phyloP scores from a whole-genome alignment of 2,329 filamentous ascomycete species.

The Colletotrichum horii region DNA sequence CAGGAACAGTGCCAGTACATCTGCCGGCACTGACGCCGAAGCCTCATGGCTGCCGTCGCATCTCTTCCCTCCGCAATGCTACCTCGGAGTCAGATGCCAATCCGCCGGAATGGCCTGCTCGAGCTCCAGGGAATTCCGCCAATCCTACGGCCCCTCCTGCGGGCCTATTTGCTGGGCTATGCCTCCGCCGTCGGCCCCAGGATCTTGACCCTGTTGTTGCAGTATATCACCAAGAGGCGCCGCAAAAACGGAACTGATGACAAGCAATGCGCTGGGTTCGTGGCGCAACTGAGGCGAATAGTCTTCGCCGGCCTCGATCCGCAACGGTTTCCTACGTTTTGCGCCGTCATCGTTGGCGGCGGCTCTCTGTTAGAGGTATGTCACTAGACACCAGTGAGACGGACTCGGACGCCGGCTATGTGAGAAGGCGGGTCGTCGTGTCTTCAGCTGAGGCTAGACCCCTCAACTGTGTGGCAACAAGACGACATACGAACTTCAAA shows the following conservation, averaged over 20 bases:
- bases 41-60: conserved; percentile 8
- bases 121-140: conserved; percentile 46
- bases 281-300: conserved; percentile 42
- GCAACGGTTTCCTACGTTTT: conserved; percentile 67
- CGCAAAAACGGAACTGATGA: conserved; percentile 2
- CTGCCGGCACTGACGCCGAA: conserved; percentile 9
- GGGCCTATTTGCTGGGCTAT: conserved; percentile 67
- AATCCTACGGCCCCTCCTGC: conserved; percentile 58
- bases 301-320: conserved; percentile 57
- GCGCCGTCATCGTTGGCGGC: conserved; percentile 64
- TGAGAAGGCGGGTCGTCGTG: neutral
- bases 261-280: conserved; percentile 29
- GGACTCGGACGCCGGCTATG: neutral
- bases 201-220: conserved; percentile 58
- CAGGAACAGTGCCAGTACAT: conserved; percentile 1
- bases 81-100: conserved; percentile 38
- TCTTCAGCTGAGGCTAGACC: neutral
- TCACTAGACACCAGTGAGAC: conserved; percentile 7
- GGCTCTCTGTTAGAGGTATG: conserved; percentile 65
- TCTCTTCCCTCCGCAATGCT: conserved; percentile 44
- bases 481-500: neutral
- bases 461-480: neutral
- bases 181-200: conserved; percentile 63
- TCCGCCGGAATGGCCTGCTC: conserved; percentile 12
- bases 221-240: conserved; percentile 46